Evolutionary conservation across 805 yeast genomes (phyloP), one percentile per base, ranked within the genome.

Genomic region (Saturnispora ahearnii): DNA sequence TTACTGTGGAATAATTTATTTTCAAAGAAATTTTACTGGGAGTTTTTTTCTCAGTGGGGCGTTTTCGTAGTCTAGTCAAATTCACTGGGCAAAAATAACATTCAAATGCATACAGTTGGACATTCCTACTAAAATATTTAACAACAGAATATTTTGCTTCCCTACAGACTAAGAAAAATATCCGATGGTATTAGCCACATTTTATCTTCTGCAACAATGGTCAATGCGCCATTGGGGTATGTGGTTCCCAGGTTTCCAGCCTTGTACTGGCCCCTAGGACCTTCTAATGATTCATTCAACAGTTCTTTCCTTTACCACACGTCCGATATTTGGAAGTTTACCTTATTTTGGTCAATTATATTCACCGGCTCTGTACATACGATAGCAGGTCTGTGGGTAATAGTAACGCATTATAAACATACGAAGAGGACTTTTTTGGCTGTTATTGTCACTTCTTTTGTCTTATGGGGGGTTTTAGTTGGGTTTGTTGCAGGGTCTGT

Each of bases 191-290:
- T 18, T 18, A 18, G 18, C 18, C 22, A 36, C 3, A 18, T 13
- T 7, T 12, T 21, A 36, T 5, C 40, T n/a, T 26, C 9, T 8
- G 9, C 6, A 6, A 26, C 29, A 26, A 53, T 53, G 55, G 53
- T 50, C n/a, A 36, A 32, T 21, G 59, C 81, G 1, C 96, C 97
- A 2, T 79, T 87, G 6, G 96, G 96, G 31, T 91, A 91, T 66
- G 68, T 70, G 11, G 72, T 82, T 0, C 98, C 98, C 1, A 50
- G 59, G 13, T 91, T 90, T 59, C 98, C 98, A 4, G 81, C 95
- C 3, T 65, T 91, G 30, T 74, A 72, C 59, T 83, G 89, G 85
- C 96, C 95, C 0, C 56, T 78, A 33, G 64, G 69, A 1, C 48
- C 61, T 31, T 50, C 56, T 1, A 52, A 60, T 1, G 52, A 55